Evolutionary conservation across 495 filamentous ascomycete genomes (phyloP).

Genomic region (Penicillium silybi): DNA sequence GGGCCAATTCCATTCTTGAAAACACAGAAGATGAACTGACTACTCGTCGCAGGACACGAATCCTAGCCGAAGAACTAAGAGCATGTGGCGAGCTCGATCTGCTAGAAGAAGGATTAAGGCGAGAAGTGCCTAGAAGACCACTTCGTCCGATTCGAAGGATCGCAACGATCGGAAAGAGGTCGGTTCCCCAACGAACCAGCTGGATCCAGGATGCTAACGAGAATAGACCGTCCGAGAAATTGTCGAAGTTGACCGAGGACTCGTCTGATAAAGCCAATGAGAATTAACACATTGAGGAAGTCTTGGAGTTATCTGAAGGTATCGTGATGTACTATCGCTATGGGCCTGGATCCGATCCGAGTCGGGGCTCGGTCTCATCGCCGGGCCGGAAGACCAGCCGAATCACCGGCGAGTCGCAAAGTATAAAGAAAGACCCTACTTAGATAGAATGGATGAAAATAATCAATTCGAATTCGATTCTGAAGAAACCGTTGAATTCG

Average conservation of each 20-base stretch:
- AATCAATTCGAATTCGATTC: not conserved
- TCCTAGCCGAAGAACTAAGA: not conserved
- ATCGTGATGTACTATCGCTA: too few species aligned
- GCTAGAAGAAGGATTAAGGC: not conserved
- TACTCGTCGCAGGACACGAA: not conserved
- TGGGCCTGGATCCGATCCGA: not conserved
- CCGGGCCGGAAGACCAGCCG: slow-evolving; percentile 4
- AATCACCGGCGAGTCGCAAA: not conserved
- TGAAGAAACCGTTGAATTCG: not conserved
- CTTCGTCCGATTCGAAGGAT: too few species aligned
- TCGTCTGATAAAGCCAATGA: too few species aligned
- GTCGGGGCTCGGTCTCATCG: slow-evolving; percentile 1
- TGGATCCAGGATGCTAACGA: too few species aligned
- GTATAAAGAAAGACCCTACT: not conserved
- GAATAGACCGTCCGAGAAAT: too few species aligned
- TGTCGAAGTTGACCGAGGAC: too few species aligned
- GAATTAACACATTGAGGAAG: too few species aligned
- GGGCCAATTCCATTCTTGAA: not conserved
- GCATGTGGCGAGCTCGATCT: not conserved
- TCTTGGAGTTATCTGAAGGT: too few species aligned
- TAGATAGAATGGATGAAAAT: not conserved
- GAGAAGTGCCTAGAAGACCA: too few species aligned
- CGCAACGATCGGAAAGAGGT: too few species aligned
- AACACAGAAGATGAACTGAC: not conserved
- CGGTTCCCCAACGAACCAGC: too few species aligned